Percentiles rank a stretch among this genome's conserved stretches.
These are phyloP conservation scores for Cyberlindnera petersonii DNA, from an alignment of 805 yeast genomes.

Conservation along the genomic window DNA sequence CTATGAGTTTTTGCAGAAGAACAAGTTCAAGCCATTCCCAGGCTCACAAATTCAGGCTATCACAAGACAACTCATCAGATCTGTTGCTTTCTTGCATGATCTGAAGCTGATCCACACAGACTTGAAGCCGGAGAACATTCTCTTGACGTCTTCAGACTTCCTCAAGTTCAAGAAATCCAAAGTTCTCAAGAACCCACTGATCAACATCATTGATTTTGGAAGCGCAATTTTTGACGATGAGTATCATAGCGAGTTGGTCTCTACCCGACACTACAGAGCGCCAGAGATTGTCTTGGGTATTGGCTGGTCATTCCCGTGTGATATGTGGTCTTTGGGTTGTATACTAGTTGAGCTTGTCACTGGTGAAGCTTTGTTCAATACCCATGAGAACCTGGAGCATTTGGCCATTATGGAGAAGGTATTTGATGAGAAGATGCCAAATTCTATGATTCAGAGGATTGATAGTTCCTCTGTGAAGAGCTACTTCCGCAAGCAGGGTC, in stretches of 20 bases:
- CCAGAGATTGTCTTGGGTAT: conserved; percentile 91
- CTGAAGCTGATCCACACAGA: conserved; percentile 92
- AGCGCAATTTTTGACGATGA: conserved; percentile 92
- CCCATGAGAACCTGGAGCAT: conserved; percentile 93
- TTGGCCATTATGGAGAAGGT: conserved; percentile 91
- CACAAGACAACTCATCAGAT: conserved; percentile 76
- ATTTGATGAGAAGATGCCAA: conserved; percentile 48
- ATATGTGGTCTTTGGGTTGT: conserved; percentile 95
- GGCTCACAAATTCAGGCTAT: conserved; percentile 89
- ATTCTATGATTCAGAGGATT: conserved; percentile 30
- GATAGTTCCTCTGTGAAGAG: conserved; percentile 8
- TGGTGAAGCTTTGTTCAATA: conserved; percentile 92
- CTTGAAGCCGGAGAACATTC: conserved; percentile 90
- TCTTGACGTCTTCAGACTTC: conserved; percentile 32
- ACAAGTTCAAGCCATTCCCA: conserved; percentile 85
- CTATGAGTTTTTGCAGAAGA: conserved; percentile 84
- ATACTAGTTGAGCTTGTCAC: conserved; percentile 85
- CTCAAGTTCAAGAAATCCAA: conserved; percentile 28
- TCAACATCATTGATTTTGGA: conserved; percentile 95
- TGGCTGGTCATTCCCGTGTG: conserved; percentile 98
- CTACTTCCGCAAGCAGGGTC: conserved; percentile 15
- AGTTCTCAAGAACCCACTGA: conserved; percentile 70
- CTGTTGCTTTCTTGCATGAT: conserved; percentile 87
- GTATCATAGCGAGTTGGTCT: conserved; percentile 86
- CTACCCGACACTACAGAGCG: conserved; percentile 95